Percentiles rank a stretch among this genome's conserved stretches.
These are phyloP conservation scores for Trichoderma sp. DNA, from an alignment of 2,329 filamentous ascomycete species.

Conservation along the genomic window DNA sequence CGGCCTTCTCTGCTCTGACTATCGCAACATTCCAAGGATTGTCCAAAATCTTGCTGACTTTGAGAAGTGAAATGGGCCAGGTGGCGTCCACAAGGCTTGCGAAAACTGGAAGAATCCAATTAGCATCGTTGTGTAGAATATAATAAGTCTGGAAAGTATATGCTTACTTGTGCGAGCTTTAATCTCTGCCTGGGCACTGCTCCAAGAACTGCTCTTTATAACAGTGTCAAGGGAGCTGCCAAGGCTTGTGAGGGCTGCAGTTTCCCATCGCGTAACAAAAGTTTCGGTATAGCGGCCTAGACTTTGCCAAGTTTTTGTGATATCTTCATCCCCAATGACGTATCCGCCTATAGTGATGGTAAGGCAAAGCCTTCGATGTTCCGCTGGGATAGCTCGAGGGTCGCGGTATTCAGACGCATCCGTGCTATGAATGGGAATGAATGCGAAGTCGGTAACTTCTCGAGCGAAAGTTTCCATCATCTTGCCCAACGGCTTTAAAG, in stretches of 20 bases:
- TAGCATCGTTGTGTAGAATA: not conserved
- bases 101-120: slow-evolving; percentile 45
- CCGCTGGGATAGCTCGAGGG: slow-evolving; percentile 52
- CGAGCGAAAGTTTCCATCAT: slow-evolving; percentile 87
- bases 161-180: slow-evolving; percentile 49
- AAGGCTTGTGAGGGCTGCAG: slow-evolving; percentile 73
- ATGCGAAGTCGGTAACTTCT: slow-evolving; percentile 86
- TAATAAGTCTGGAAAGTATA: not conserved
- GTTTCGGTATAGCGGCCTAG: slow-evolving; percentile 73
- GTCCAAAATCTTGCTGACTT: slow-evolving; percentile 73
- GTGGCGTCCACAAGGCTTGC: slow-evolving; percentile 58
- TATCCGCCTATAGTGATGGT: slow-evolving; percentile 83
- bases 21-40: slow-evolving; percentile 80
- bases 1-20: slow-evolving; percentile 73
- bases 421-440: slow-evolving; percentile 69
- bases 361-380: slow-evolving; percentile 72
- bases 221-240: slow-evolving; percentile 77
- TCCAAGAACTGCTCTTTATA: slow-evolving; percentile 80
- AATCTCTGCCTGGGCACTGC: slow-evolving; percentile 60
- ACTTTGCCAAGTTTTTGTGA: slow-evolving; percentile 71
- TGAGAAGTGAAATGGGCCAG: slow-evolving; percentile 65
- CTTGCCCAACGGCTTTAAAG: slow-evolving; percentile 76
- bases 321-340: slow-evolving; percentile 72
- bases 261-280: slow-evolving; percentile 83
- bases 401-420: slow-evolving; percentile 46